Conservation (phyloP, 108 stramenopile genomes). For the Nannochloropsis granulata region DNA sequence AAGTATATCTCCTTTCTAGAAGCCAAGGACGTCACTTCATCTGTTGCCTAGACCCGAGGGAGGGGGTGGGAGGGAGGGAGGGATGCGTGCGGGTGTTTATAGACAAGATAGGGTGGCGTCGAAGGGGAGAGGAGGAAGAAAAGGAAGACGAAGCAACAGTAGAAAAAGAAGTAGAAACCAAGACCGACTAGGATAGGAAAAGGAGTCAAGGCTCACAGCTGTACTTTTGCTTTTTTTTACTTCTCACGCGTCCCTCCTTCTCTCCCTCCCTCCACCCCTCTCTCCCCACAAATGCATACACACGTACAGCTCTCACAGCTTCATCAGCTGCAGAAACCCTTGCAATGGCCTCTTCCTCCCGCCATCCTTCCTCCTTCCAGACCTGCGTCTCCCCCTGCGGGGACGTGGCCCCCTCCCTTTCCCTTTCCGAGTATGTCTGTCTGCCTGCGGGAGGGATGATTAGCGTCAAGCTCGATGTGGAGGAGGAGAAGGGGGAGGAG, state of each 20-base stretch:
- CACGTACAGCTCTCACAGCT: background rate
- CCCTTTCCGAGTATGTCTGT: background rate
- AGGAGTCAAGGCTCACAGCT: background rate
- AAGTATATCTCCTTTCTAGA: background rate
- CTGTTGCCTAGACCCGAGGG: background rate
- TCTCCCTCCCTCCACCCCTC: too few relatives aligned
- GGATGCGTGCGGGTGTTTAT: background rate
- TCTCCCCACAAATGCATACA: background rate
- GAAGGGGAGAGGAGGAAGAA: background rate
- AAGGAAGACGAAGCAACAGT: background rate
- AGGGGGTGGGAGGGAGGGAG: background rate
- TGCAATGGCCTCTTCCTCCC: background rate
- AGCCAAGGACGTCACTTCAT: background rate
- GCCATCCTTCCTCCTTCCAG: background rate
- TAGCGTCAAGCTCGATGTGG: background rate
- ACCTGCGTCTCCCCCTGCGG: background rate
- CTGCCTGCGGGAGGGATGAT: background rate
- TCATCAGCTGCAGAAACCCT: background rate
- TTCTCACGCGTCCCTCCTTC: background rate
- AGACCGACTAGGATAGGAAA: background rate
- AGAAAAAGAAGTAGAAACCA: background rate
- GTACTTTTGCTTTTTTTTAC: background rate
- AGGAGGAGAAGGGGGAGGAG: background rate
- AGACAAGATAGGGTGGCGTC: background rate
- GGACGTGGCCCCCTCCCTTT: background rate